These are phyloP conservation scores for Coriaria nepalensis DNA, from an alignment of 306 rosid genomes.

Conservation along the genomic window DNA sequence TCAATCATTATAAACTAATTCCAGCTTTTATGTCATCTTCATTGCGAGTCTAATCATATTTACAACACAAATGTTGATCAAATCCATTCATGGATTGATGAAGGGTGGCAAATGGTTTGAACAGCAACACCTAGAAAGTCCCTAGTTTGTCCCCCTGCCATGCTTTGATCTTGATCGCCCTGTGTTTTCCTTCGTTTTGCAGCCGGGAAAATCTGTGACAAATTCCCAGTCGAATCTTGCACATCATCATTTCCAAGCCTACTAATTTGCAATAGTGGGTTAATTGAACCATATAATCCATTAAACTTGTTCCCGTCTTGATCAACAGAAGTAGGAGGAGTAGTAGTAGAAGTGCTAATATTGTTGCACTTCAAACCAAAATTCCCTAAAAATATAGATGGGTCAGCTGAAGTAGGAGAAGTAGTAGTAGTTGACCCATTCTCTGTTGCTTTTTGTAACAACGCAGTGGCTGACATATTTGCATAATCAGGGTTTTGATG, in stretches of 20 bases:
- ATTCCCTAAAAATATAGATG: constrained; percentile 40
- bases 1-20: too few relatives aligned
- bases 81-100: constrained; percentile 67
- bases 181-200: constrained; percentile 49
- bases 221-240: constrained; percentile 30
- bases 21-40: not conserved
- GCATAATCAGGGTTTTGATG: constrained; percentile 25
- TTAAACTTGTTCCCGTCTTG: constrained; percentile 36
- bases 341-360: not conserved
- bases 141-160: constrained; percentile 59
- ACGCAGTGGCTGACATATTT: constrained; percentile 87
- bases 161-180: constrained; percentile 23
- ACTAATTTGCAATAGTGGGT: constrained; percentile 11
- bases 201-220: constrained; percentile 39
- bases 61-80: constrained; percentile 13
- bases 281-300: constrained; percentile 31
- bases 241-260: constrained; percentile 18
- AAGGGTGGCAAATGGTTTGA: constrained; percentile 54
- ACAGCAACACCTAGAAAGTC: constrained; percentile 86
- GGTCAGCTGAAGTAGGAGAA: constrained; percentile 25
- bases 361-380: constrained; percentile 40
- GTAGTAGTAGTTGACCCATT: constrained; percentile 30
- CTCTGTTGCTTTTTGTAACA: constrained; percentile 77
- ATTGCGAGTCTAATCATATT: constrained; percentile 1
- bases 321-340: constrained; percentile 2